Evolutionary conservation across 805 yeast species (phyloP).

Genomic region (Candida schatavii): DNA sequence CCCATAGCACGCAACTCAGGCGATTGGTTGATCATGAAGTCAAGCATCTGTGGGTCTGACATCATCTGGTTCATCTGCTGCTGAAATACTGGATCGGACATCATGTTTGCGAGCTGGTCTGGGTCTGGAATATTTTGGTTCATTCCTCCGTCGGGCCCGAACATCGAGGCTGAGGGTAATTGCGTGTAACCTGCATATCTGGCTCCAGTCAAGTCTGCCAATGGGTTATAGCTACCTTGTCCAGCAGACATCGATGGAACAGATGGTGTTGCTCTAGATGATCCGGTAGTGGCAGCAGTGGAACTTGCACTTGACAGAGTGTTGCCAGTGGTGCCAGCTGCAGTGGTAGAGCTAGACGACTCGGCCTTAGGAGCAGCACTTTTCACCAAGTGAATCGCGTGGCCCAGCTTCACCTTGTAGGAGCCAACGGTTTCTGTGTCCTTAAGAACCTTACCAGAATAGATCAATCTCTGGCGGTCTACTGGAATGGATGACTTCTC

Average conservation of each 20-base stretch:
- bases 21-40: constrained; percentile 72
- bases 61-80: constrained; percentile 81
- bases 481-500: constrained; percentile 63
- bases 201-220: constrained; percentile 92
- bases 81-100: constrained; percentile 79
- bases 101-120: constrained; percentile 68
- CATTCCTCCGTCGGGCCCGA: constrained; percentile 96
- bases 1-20: constrained; percentile 87
- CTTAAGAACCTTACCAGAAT: constrained; percentile 90
- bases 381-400: constrained; percentile 85
- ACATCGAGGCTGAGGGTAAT: constrained; percentile 81
- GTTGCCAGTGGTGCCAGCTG: constrained; percentile 20
- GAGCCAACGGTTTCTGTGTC: constrained; percentile 71
- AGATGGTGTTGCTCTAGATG: constrained; percentile 50
- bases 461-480: constrained; percentile 83
- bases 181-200: constrained; percentile 91
- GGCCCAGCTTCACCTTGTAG: constrained; percentile 83
- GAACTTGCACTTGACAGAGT: constrained; percentile 15
- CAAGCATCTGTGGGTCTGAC: constrained; percentile 85
- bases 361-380: constrained; percentile 48
- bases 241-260: constrained; percentile 72
- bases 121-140: constrained; percentile 66
- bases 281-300: constrained; percentile 15
- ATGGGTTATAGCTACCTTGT: constrained; percentile 81
- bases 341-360: constrained; percentile 19